Base-by-base conservation (phyloP, 2,329 filamentous ascomycete genomes). In the Cercospora beticola region DNA sequence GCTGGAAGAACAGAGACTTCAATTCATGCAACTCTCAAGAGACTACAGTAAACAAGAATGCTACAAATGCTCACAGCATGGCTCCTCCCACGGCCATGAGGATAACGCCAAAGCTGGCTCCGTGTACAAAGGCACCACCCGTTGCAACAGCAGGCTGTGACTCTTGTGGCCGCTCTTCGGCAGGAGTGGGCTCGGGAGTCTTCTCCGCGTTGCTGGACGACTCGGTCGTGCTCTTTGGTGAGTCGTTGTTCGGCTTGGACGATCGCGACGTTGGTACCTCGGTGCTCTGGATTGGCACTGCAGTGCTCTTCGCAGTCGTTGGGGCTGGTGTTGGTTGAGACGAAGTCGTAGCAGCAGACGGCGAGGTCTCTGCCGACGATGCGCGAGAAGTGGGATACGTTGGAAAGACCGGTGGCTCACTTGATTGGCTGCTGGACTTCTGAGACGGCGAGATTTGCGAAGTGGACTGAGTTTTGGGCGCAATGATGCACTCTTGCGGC, bases 11-110 rank as follows among this genome's bases (percentile, higher is more conserved):
- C 36, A 49, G 7, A 10, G 49, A 26, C 18, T 49, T 21, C 14
- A 62, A 16, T 30, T 23, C 23, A 62, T 30, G 40, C 31, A 64
- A 33, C 33, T 21, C 10, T 31, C 52, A 18, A 40, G 31, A 58
- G 26, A 21, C 49, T 64, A 49, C n/a, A 21, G 14, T 36, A 52
- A n/a, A 9, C n/a, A 52, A 54, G n/a, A 30, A 31, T 26, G 49
- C n/a, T 46, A n/a, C 16, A 36, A 12, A n/a, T 28, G 62, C 62
- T 64, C 52, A 64, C 28, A 64, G 12, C 62, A 64, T 57, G 12
- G 62, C 62, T 8, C 9, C 62, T 8, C 9, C 62, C 26, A 64
- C 28, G 21, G 49, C 62, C 18, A 64, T 14, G 4, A 58, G 33
- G 28, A 64, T 21, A 57, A 33, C 62, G 12, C 33, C 62, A 64